Evolutionary conservation across 2,329 filamentous ascomycete genomes (phyloP), one percentile per base, ranked within the genome.

Genomic region (Fusarium bactridioides): DNA sequence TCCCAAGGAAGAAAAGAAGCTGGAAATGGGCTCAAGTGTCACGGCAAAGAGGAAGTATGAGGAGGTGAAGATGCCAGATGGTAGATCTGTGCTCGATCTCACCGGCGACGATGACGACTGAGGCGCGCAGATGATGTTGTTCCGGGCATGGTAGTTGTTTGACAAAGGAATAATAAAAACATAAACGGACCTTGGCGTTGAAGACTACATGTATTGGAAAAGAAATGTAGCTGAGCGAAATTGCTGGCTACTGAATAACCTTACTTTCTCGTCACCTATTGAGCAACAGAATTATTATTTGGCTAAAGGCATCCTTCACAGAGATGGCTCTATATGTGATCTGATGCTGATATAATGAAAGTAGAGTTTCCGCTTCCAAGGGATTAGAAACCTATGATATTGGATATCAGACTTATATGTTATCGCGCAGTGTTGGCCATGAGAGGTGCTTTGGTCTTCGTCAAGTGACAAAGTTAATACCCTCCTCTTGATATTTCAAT

Each of bases 51-150:
- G 23, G 7, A 44, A 25, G n/a, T 25, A 44, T 18, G 10, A 44
- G 16, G 41, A 44, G 41, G 16, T 18, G 41, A 44, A 44, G 23
- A 44, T 44, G 41, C 41, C 16, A 25, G 41, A 44, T 23, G n/a
- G n/a, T 7, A 44, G 10, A 44, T 25, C 16, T 44, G 16, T 44
- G 15, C 16, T 44, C 0, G n/a, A 44, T 44, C 41, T 44, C 7
- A 44, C 41, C 10, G 41, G n/a, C n/a, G n/a, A 44, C 1, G 41
- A 44, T 12, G n/a, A 25, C 3, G 6, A 8, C 23, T 44, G n/a
- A 44, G 16, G 6, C 41, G 16, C 15, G 0, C 16, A 12, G 41
- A 25, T 12, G 0, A 11, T 43, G 0, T 18, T 2, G 1, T 2
- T 41, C 9, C 3, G 7, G 15, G 0, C 5, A 43, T 9, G 10